Evolutionary conservation across 441 rosid genomes (phyloP).

Genomic region (Euphorbia schlechtendalii): DNA sequence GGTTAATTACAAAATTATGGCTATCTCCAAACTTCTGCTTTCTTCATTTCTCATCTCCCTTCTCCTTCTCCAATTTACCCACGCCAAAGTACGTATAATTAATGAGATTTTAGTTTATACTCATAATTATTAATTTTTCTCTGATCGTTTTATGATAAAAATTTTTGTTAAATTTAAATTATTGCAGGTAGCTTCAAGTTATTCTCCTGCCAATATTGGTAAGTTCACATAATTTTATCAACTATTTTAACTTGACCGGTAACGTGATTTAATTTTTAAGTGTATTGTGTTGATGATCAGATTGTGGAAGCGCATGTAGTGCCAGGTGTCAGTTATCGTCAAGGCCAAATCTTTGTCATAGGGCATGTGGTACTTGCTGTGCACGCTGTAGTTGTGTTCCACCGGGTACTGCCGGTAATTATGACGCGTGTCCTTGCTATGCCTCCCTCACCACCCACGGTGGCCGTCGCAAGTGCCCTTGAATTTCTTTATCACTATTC

Average conservation of each 20-base stretch:
- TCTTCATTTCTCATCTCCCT: constrained; percentile 50
- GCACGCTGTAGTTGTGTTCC: constrained; percentile 65
- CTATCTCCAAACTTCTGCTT: constrained; percentile 32
- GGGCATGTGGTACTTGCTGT: constrained; percentile 69
- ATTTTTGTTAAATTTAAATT: too few species aligned
- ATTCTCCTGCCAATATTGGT: not conserved
- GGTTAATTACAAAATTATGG: too few species aligned
- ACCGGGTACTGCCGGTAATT: constrained; percentile 63
- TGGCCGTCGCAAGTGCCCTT: constrained; percentile 37
- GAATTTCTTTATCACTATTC: not conserved
- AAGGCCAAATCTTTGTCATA: constrained; percentile 42
- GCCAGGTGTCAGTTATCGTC: constrained; percentile 50
- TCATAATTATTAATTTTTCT: too few species aligned
- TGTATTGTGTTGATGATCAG: constrained; percentile 12
- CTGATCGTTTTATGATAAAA: too few species aligned
- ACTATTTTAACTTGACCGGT: too few species aligned
- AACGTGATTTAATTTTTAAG: too few species aligned
- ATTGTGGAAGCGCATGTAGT: constrained; percentile 43
- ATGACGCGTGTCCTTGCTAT: constrained; percentile 60
- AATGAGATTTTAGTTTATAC: too few species aligned
- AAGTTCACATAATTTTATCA: too few species aligned
- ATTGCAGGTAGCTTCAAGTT: not conserved
- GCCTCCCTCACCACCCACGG: constrained; percentile 59
- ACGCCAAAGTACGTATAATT: constrained; percentile 32
- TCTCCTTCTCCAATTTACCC: constrained; percentile 30